Evolutionary conservation across 1,139 yeast species (phyloP).

Genomic region (Blastobotrys illinoisensis): DNA sequence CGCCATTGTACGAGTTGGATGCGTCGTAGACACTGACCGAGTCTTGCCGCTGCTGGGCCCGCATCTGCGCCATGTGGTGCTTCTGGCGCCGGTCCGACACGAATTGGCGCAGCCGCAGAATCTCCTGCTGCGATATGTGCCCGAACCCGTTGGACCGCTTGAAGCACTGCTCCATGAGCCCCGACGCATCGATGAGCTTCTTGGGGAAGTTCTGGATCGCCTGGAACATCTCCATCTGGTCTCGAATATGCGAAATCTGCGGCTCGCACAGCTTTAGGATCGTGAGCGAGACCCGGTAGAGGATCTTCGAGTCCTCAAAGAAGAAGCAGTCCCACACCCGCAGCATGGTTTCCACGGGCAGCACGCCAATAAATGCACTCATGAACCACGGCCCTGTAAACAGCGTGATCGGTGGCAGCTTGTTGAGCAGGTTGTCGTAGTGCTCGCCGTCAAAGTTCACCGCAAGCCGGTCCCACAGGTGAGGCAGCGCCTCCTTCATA

Average conservation of each 20-base stretch:
- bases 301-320: conserved; percentile 83
- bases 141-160: conserved; percentile 71
- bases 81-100: conserved; percentile 47
- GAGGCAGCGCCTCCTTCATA: conserved; percentile 76
- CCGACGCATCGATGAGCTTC: conserved; percentile 61
- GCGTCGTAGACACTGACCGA: background rate
- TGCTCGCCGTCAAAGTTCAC: conserved; percentile 36
- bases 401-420: conserved; percentile 83
- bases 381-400: conserved; percentile 98
- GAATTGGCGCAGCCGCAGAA: conserved; percentile 67
- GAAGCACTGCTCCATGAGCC: conserved; percentile 67
- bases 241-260: conserved; percentile 42
- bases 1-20: background rate
- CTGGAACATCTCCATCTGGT: conserved; percentile 84
- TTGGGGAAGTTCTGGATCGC: conserved; percentile 80
- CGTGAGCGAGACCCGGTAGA: conserved; percentile 78
- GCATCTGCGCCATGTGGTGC: background rate
- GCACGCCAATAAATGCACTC: conserved; percentile 83
- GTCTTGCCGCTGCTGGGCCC: background rate
- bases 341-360: conserved; percentile 82
- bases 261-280: conserved; percentile 77
- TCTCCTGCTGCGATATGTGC: conserved; percentile 74
- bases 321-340: conserved; percentile 94
- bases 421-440: conserved; percentile 60
- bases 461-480: conserved; percentile 59